Conservation (phyloP, 2,329 filamentous ascomycete species). For the Trichophaea hybrida region DNA sequence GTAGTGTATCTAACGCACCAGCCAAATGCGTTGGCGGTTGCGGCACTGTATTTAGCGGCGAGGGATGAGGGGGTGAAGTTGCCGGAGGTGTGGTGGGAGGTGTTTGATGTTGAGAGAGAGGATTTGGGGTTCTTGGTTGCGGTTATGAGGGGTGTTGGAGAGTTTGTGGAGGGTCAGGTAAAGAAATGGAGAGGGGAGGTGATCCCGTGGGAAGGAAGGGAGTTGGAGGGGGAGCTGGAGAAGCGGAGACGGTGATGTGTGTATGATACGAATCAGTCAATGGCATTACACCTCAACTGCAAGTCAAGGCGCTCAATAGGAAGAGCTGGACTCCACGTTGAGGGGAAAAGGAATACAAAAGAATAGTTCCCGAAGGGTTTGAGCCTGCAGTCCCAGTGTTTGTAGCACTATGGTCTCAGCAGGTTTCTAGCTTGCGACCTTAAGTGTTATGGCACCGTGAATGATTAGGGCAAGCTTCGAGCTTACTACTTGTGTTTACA, state of each 20-base stretch:
- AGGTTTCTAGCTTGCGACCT: no score
- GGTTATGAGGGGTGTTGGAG: conserved; percentile 63
- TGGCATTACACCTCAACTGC: no score
- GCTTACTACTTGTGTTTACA: no score
- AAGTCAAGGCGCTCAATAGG: no score
- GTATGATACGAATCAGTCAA: not conserved
- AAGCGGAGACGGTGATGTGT: conserved; percentile 34
- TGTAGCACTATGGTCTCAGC: no score
- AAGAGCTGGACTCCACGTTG: no score
- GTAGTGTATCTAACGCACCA: conserved; percentile 85
- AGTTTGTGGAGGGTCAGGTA: conserved; percentile 48
- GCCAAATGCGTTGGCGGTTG: conserved; percentile 67
- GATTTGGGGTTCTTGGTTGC: conserved; percentile 88
- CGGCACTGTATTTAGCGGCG: conserved; percentile 80
- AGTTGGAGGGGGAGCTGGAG: conserved; percentile 47
- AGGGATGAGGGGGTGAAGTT: conserved; percentile 62
- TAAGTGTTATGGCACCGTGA: no score
- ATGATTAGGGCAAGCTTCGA: no score
- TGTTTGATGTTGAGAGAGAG: conserved; percentile 90
- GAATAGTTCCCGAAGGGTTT: no score
- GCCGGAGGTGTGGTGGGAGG: conserved; percentile 92
- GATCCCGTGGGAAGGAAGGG: conserved; percentile 45
- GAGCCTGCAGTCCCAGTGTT: no score
- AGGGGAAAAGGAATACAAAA: no score
- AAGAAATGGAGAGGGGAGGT: conserved; percentile 39